These are phyloP conservation scores for Telopea speciosissima DNA, from an alignment of 177 flowering plant species.

Conservation along the genomic window DNA sequence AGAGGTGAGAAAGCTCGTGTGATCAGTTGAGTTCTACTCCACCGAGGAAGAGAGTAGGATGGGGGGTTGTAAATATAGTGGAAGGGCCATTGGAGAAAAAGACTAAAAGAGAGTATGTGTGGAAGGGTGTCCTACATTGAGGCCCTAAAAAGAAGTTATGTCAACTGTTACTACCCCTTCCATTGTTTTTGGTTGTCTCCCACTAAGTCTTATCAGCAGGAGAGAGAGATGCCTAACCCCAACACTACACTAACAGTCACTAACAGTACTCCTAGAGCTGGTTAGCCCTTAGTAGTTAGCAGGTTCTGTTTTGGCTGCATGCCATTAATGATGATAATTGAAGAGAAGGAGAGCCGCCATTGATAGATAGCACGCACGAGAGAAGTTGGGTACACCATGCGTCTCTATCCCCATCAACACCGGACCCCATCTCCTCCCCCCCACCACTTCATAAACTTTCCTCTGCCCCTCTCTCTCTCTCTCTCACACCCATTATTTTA, in stretches of 20 bases:
- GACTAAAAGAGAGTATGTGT: slow-evolving; percentile 4
- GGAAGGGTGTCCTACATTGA: slow-evolving; percentile 17
- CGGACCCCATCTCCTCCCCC: slow-evolving; percentile 1
- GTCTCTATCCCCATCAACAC: slow-evolving; percentile 15
- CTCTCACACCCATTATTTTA: not conserved
- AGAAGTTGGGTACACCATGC: slow-evolving; percentile 37
- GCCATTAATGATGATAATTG: slow-evolving; percentile 57
- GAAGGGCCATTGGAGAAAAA: not conserved
- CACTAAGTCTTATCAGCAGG: no score
- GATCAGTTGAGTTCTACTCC: not conserved
- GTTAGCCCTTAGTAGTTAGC: not conserved
- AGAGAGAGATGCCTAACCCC: no score
- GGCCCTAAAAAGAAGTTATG: slow-evolving; percentile 29
- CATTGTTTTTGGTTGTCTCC: slow-evolving; percentile 53
- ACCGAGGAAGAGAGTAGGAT: not conserved
- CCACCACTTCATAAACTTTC: not conserved
- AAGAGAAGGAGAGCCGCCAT: slow-evolving; percentile 31
- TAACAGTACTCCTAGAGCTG: no score
- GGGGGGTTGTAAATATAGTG: slow-evolving; percentile 38
- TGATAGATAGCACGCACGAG: slow-evolving; percentile 56
- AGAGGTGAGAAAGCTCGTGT: not conserved
- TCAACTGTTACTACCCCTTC: slow-evolving; percentile 26
- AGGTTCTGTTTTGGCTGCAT: slow-evolving; percentile 39
- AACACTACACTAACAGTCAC: no score
- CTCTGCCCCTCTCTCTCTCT: slow-evolving; percentile 3